Conservation (phyloP, 2,329 filamentous ascomycete species). For the Phyllosticta ampelicida region DNA sequence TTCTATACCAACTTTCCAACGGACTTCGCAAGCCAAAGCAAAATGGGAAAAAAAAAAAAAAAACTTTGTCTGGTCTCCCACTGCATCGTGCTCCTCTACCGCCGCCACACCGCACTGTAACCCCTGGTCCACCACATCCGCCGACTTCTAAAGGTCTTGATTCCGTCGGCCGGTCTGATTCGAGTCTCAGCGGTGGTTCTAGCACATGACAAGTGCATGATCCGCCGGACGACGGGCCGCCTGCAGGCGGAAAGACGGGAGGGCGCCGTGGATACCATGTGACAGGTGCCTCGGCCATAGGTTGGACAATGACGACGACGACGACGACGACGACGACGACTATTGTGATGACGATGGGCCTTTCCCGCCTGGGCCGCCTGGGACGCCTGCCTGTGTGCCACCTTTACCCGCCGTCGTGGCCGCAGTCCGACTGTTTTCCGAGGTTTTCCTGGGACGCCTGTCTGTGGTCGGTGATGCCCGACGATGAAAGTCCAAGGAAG, state of each 20-base stretch:
- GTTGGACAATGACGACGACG: not conserved
- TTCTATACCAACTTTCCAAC: not conserved
- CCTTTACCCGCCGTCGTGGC: not conserved
- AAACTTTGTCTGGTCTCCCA: not conserved
- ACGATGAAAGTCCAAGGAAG: not conserved
- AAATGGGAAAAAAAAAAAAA: too few species aligned
- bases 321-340: not conserved
- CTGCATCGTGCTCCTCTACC: not conserved
- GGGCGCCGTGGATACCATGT: not conserved
- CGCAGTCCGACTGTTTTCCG: not conserved
- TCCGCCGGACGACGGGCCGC: not conserved
- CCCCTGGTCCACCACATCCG: not conserved
- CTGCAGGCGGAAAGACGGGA: not conserved
- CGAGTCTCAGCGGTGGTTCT: not conserved
- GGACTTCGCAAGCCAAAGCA: not conserved
- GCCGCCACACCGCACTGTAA: not conserved
- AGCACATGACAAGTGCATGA: not conserved
- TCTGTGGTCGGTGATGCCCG: not conserved
- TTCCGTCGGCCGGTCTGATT: not conserved
- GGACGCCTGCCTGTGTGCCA: not conserved
- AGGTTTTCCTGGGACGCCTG: not conserved
- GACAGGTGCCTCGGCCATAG: not conserved
- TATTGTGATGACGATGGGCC: not conserved
- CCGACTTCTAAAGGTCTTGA: not conserved
- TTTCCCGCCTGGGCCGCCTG: not conserved